Percentiles rank a stretch among this genome's conserved stretches.
phyloP scores from a whole-genome alignment of 1,284 basidiomycete genomes.

The Lignosus rhinocerotis region DNA sequence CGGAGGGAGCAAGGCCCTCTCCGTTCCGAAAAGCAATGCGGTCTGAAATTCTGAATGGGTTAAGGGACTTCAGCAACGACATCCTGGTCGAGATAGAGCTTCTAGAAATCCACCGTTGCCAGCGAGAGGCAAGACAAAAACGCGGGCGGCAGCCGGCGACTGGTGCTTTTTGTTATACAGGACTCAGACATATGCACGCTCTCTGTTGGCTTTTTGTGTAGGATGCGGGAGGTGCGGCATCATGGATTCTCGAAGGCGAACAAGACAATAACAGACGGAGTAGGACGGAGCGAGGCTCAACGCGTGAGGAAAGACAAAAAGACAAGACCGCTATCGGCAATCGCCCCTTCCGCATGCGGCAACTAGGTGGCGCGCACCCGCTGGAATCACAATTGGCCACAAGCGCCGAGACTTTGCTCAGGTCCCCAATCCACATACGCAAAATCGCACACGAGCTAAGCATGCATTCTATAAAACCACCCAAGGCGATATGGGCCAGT shows the following conservation, averaged over 20 bases:
- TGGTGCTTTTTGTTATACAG: slow-evolving; percentile 25
- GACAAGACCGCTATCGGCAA: slow-evolving; percentile 25
- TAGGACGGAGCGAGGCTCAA: slow-evolving; percentile 22
- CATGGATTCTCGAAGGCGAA: slow-evolving; percentile 24
- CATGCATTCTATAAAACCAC: slow-evolving; percentile 26
- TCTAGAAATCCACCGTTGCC: slow-evolving; percentile 24
- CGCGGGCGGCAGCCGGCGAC: slow-evolving; percentile 18
- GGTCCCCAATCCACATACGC: slow-evolving; percentile 16
- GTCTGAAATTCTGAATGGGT: neutral
- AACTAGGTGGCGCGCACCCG: slow-evolving; percentile 16
- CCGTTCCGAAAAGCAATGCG: slow-evolving; percentile 5
- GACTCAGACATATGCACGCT: slow-evolving; percentile 21
- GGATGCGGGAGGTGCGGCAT: slow-evolving; percentile 8
- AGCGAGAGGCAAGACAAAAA: slow-evolving; percentile 25
- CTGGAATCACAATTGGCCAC: slow-evolving; percentile 26
- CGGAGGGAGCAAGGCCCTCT: neutral
- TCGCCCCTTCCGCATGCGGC: slow-evolving; percentile 19
- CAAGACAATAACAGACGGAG: slow-evolving; percentile 28
- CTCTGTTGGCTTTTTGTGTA: slow-evolving; percentile 26
- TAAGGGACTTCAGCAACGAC: neutral
- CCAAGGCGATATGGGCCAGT: slow-evolving; percentile 13
- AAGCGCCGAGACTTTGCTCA: slow-evolving; percentile 27
- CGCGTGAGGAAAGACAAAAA: slow-evolving; percentile 31
- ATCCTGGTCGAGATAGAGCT: neutral
- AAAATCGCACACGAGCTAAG: slow-evolving; percentile 7